Percentiles rank a stretch among this genome's conserved stretches.
phyloP scores from a whole-genome alignment of 306 rosid species.

The Dryas drummondii region DNA sequence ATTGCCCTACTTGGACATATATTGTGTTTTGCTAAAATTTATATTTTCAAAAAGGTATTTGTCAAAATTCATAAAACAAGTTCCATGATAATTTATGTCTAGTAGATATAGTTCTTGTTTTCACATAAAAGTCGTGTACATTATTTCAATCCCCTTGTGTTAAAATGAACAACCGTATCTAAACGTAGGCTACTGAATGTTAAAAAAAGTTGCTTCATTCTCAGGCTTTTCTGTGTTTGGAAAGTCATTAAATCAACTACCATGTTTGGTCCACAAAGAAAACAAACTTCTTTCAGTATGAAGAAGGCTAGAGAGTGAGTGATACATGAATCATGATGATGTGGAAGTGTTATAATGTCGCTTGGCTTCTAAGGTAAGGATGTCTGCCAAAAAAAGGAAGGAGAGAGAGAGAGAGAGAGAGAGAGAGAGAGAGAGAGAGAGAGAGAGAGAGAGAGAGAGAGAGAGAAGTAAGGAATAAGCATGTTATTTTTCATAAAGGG shows the following conservation, averaged over 20 bases:
- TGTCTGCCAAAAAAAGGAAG: neutral
- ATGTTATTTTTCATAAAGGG: slow-evolving; percentile 33
- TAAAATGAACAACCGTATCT: neutral
- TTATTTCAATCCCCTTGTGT: neutral
- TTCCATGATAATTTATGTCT: too few species aligned
- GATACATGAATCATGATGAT: slow-evolving; percentile 19
- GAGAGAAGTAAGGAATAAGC: neutral
- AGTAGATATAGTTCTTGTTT: too few species aligned
- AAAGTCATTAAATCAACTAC: neutral
- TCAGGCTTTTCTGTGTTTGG: neutral
- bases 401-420: neutral
- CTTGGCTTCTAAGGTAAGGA: slow-evolving; percentile 71
- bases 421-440: too few species aligned
- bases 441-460: neutral
- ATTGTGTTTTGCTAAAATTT: too few species aligned
- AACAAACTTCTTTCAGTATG: slow-evolving; percentile 4
- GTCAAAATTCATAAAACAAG: too few species aligned
- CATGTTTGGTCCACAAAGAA: slow-evolving; percentile 1
- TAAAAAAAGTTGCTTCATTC: neutral
- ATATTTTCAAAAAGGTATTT: too few species aligned
- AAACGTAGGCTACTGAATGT: neutral
- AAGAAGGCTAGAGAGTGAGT: slow-evolving; percentile 31
- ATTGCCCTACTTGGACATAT: too few species aligned
- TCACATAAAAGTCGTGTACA: too few species aligned
- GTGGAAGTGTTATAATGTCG: slow-evolving; percentile 30